Base-by-base conservation (phyloP, 1,284 basidiomycete genomes). In the Boletus semigastroideus region DNA sequence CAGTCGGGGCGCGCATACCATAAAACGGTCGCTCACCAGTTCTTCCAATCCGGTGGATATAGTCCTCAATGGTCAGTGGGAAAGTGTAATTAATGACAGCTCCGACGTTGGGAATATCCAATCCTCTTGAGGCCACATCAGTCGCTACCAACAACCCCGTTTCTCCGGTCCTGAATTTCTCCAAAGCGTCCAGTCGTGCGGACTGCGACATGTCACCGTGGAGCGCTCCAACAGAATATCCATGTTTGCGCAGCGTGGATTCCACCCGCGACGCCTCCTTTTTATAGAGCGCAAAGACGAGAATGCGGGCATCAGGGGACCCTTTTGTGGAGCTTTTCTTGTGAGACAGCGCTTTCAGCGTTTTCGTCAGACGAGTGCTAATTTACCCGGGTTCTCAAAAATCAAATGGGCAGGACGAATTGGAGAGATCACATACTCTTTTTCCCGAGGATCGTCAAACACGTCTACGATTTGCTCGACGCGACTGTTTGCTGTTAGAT, bases 201-300 rank as follows among this genome's bases (percentile, higher is more conserved):
- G 78, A 78, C 72, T 99, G 97, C 19, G 86, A 82, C 80, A 98
- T 80, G 70, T 99, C 95, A 2, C 96, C 96, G 67, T 98, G 94
- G 48, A 98, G 80, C 4, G 88, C 88, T 7, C 84, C 87, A n/a
- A 97, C 94, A 39, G 82, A 74, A 76, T 90, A 96, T 4, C 94
- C 93, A 36, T 87, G 84, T 40, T 86, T 77, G 48, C 79, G 76
- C 17, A 99, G 83, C 59, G 84, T 91, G 61, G 83, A 77, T 68
- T 95, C 93, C 5, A 99, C 86, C 16, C 97, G 83, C 42, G 91
- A 83, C 1, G 95, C 92, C 72, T 99, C 94, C 70, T 94, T 96
- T 75, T 99, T 99, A 79, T 99, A 99, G 42, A 99, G 78, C 1
- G 92, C 96, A 70, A 99, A 99, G 41, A 99, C 84, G 41, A 99